These are phyloP conservation scores for Fusarium caatingaense DNA, from an alignment of 2,329 filamentous ascomycete species.

Conservation along the genomic window DNA sequence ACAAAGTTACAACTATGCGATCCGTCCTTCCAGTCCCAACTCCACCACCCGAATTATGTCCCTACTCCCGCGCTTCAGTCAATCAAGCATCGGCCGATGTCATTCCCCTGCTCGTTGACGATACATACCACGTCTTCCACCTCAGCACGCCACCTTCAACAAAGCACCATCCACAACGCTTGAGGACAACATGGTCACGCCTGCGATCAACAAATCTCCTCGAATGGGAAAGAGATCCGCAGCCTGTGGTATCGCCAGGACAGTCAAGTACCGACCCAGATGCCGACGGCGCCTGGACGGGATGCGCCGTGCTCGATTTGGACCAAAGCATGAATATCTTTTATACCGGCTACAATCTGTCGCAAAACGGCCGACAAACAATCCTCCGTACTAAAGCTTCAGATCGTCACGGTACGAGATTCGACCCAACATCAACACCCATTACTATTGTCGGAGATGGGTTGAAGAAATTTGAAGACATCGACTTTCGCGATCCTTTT, in stretches of 20 bases:
- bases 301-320: constrained; percentile 48
- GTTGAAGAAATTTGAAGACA: constrained; percentile 46
- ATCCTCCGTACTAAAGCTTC: constrained; percentile 47
- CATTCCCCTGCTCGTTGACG: constrained; percentile 51
- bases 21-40: constrained; percentile 35
- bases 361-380: constrained; percentile 48
- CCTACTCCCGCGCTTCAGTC: constrained; percentile 46
- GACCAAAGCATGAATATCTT: constrained; percentile 52
- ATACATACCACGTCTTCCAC: constrained; percentile 54
- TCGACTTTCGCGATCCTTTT: constrained; percentile 53
- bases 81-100: constrained; percentile 51
- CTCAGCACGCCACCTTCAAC: constrained; percentile 49
- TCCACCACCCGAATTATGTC: constrained; percentile 44
- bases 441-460: constrained; percentile 39
- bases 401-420: constrained; percentile 46
- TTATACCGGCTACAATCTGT: constrained; percentile 53
- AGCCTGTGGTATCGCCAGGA: constrained; percentile 42
- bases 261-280: constrained; percentile 40
- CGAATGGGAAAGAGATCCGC: constrained; percentile 47
- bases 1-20: constrained; percentile 21
- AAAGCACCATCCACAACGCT: constrained; percentile 49
- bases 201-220: constrained; percentile 47
- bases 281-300: constrained; percentile 52
- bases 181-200: constrained; percentile 50
- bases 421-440: constrained; percentile 41